Conservation (phyloP, 331 rosid genomes). For the Acacia pycnantha region DNA sequence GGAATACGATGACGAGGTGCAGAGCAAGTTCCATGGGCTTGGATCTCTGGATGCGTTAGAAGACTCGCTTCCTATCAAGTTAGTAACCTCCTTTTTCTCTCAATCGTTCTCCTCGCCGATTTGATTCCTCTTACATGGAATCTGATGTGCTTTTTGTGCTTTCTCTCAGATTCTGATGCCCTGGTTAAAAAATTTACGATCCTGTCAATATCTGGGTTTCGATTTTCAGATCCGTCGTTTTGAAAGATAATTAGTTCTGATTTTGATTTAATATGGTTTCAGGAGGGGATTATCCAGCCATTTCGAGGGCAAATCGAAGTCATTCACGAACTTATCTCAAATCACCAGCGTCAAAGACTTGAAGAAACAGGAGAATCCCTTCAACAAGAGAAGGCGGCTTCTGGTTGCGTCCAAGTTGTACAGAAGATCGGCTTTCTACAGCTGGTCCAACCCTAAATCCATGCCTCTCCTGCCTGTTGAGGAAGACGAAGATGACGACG, state of each 20-base stretch:
- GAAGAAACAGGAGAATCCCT: constrained; percentile 68
- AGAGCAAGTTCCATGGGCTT: constrained; percentile 51
- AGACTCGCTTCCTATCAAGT: constrained; percentile 93
- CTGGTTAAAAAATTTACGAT: background rate
- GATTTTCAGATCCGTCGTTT: background rate
- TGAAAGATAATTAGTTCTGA: background rate
- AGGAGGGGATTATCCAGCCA: constrained; percentile 86
- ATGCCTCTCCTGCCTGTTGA: constrained; percentile 80
- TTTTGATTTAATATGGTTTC: constrained; percentile 1
- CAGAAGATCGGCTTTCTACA: constrained; percentile 62
- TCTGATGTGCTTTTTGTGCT: background rate
- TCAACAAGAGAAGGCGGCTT: constrained; percentile 80
- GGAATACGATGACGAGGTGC: constrained; percentile 52
- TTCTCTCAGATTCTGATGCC: background rate
- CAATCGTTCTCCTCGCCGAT: background rate
- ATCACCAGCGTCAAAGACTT: constrained; percentile 52
- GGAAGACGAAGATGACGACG: constrained; percentile 46
- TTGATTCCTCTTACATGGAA: background rate
- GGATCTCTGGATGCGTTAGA: constrained; percentile 58
- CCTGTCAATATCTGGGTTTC: background rate
- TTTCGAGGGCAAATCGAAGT: constrained; percentile 84
- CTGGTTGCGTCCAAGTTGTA: constrained; percentile 68
- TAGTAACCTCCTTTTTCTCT: constrained; percentile 15
- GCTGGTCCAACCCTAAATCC: constrained; percentile 75
- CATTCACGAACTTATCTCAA: constrained; percentile 66